phyloP scores from a whole-genome alignment of 1,284 basidiomycete species.

The Baeospora myosura region DNA sequence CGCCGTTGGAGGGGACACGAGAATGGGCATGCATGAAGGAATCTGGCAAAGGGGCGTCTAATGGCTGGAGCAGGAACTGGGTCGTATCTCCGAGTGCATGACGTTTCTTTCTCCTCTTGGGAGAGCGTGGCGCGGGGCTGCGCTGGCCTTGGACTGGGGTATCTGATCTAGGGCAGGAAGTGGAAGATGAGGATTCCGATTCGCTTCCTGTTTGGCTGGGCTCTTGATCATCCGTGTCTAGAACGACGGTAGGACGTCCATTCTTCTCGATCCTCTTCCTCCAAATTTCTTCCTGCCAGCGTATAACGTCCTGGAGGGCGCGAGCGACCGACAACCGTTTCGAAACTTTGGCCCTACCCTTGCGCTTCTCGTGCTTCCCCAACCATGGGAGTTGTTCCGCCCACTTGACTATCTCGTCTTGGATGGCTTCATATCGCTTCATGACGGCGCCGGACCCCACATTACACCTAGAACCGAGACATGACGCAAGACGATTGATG shows the following conservation, averaged over 20 bases:
- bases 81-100: conserved; percentile 37
- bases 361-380: conserved; percentile 35
- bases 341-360: conserved; percentile 44
- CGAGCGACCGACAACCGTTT: conserved; percentile 56
- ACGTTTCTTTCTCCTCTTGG: conserved; percentile 35
- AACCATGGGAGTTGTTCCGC: conserved; percentile 67
- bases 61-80: conserved; percentile 50
- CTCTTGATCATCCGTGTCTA: conserved; percentile 29
- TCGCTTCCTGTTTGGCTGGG: conserved; percentile 2
- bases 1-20: conserved; percentile 15
- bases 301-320: conserved; percentile 59
- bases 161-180: too few relatives aligned
- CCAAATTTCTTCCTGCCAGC: conserved; percentile 57
- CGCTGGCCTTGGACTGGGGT: not conserved
- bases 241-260: conserved; percentile 26
- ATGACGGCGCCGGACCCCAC: conserved; percentile 48
- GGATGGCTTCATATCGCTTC: conserved; percentile 59
- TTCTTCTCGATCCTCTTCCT: conserved; percentile 28
- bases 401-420: conserved; percentile 51
- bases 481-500: conserved; percentile 45
- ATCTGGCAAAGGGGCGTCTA: conserved; percentile 18
- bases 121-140: conserved; percentile 13
- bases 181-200: too few relatives aligned
- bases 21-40: conserved; percentile 10
- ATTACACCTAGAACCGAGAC: conserved; percentile 44